Conservation (phyloP, 768 basidiomycete genomes). For the Plicaturopsis crispa region DNA sequence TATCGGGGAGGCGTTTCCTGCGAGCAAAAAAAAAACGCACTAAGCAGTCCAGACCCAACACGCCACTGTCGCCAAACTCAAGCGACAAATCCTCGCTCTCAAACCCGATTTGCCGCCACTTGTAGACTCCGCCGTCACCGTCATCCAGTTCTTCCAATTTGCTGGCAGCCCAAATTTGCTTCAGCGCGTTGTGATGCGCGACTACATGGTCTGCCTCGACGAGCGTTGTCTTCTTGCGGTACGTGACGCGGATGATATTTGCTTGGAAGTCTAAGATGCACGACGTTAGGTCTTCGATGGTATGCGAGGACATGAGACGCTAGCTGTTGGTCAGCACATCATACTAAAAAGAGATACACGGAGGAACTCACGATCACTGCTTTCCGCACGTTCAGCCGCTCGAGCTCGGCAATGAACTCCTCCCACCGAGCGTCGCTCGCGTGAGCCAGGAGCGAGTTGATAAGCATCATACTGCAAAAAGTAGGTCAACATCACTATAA, state of each 20-base stretch:
- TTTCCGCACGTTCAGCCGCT: slow-evolving; percentile 70
- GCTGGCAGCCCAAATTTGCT: slow-evolving; percentile 62
- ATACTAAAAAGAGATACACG: background rate
- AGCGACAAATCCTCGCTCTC: slow-evolving; percentile 62
- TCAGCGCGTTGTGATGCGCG: slow-evolving; percentile 46
- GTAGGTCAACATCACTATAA: slow-evolving; percentile 8
- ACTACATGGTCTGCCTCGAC: slow-evolving; percentile 65
- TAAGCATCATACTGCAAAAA: slow-evolving; percentile 69
- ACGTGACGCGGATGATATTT: slow-evolving; percentile 71
- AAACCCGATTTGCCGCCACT: slow-evolving; percentile 80
- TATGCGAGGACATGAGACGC: slow-evolving; percentile 80
- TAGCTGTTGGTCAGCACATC: slow-evolving; percentile 19
- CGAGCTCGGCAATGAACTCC: slow-evolving; percentile 68
- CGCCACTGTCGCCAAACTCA: slow-evolving; percentile 74
- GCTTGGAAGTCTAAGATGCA: slow-evolving; percentile 86
- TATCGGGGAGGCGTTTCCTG: background rate
- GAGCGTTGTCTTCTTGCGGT: slow-evolving; percentile 72
- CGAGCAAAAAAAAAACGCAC: slow-evolving; percentile 29
- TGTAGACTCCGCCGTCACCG: slow-evolving; percentile 38
- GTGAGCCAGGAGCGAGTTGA: slow-evolving; percentile 78
- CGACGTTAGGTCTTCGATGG: slow-evolving; percentile 74
- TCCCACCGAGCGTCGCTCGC: slow-evolving; percentile 76
- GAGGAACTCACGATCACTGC: slow-evolving; percentile 63
- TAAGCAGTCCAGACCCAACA: slow-evolving; percentile 77
- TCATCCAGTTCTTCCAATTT: slow-evolving; percentile 48